Conservation (phyloP, 2,329 filamentous ascomycete genomes). For the Aspergillus quadricinctus region DNA sequence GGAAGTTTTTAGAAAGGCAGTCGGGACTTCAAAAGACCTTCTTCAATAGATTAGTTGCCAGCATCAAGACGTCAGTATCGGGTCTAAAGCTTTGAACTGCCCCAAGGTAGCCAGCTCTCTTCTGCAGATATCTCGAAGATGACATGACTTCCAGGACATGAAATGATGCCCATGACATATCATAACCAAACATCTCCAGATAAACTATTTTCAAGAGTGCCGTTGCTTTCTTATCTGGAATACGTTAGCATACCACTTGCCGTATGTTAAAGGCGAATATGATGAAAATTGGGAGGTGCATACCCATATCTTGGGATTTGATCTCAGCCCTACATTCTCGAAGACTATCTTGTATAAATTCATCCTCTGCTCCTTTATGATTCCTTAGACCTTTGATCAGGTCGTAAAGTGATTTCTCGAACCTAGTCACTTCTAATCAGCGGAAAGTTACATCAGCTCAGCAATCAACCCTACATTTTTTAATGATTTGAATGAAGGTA, state of each 20-base stretch:
- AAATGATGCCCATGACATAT: conserved; percentile 99
- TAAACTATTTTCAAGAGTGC: conserved; percentile 94
- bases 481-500: neutral
- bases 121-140: conserved; percentile 88
- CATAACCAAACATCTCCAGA: conserved; percentile 97
- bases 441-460: neutral
- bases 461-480: neutral
- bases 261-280: neutral
- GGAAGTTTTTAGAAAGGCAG: neutral
- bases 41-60: conserved; percentile 93
- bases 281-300: conserved; percentile 27
- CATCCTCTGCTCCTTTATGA: conserved; percentile 90
- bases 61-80: conserved; percentile 95
- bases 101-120: conserved; percentile 89
- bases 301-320: conserved; percentile 86
- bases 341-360: conserved; percentile 88
- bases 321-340: conserved; percentile 96
- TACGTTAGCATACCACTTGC: conserved; percentile 6
- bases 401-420: conserved; percentile 98
- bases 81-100: conserved; percentile 94
- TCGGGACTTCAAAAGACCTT: conserved; percentile 54
- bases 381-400: conserved; percentile 94
- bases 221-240: conserved; percentile 84
- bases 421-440: conserved; percentile 55
- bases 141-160: conserved; percentile 99